Evolutionary conservation across 768 basidiomycete species (phyloP), one percentile per base, ranked within the genome.

Genomic region (Collybia sp.): DNA sequence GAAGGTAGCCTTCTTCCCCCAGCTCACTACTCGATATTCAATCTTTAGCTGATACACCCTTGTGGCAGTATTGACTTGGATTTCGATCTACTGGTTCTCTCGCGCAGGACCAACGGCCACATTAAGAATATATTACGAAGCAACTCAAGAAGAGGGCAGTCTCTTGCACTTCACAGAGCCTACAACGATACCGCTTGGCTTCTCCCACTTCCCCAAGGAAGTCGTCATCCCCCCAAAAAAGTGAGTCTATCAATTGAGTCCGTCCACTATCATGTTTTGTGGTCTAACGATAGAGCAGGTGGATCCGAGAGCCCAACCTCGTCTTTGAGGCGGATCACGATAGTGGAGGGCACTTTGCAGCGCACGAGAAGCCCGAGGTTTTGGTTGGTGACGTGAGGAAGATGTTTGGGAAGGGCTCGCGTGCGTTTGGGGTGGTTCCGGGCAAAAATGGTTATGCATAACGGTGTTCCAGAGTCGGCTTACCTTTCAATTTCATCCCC

Each of bases 321-420:
- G 74, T 82, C 3, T 80, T 76, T 43, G 68, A 75, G 49, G 61
- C 68, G 3, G 61, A 69, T 12, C 81, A 83, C 42, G 62, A 64
- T 1, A 56, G 56, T 5, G 81, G 82, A 4, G 81, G 82, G 1
- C 82, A 83, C 57, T 83, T 84, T 54, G 75, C 79, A 9, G 71
- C 80, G 0, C 55, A 72, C 49, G 81, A 83, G 51, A 59, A 53
- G 36, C 79, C 82, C 0, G 63, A 71, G 3, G 58, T 59, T 2
- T 63, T 84, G 12, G 80, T 66, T 0, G 65, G 52, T 1, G 82
- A 81, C 52, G 41, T 83, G 40, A 62, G 73, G 25, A 72, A 65
- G 52, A 82, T 82, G 78, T 83, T 81, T 58, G 72, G 72, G 32
- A 73, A 65, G 46, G 72, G 66, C 9, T 75, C 78, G 0, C 69